A percentile compares a stretch with the other conserved stretches of the same genome.
These are phyloP conservation scores for Harringtonia lauricola DNA, from an alignment of 2,329 filamentous ascomycete genomes.

Conservation along the genomic window DNA sequence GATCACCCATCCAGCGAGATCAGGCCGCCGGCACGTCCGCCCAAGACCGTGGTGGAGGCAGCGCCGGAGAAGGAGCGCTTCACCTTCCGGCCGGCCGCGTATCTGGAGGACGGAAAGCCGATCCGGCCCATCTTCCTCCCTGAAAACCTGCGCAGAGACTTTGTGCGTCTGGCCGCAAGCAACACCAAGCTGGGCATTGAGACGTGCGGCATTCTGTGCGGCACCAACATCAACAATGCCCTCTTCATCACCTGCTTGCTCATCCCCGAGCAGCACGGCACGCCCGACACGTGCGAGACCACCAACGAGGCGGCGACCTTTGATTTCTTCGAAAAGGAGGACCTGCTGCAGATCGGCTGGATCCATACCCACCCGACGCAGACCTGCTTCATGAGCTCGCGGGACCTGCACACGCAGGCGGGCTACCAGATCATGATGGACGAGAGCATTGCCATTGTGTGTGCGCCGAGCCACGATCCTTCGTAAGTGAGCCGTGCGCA, in stretches of 20 bases:
- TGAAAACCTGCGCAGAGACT: constrained; percentile 57
- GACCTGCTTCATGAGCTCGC: constrained; percentile 93
- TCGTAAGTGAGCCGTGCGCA: constrained; percentile 52
- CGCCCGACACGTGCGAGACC: constrained; percentile 89
- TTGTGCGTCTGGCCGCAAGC: constrained; percentile 59
- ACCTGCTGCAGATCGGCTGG: constrained; percentile 84
- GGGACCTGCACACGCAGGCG: constrained; percentile 86
- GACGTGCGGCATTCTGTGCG: constrained; percentile 90
- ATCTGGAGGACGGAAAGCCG: constrained; percentile 79
- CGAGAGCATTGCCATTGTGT: constrained; percentile 94
- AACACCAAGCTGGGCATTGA: constrained; percentile 81
- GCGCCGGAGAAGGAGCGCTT: constrained; percentile 40
- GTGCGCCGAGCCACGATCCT: constrained; percentile 69
- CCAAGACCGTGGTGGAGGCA: not conserved
- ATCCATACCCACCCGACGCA: constrained; percentile 97
- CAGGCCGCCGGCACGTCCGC: constrained; percentile 17
- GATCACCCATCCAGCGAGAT: not conserved
- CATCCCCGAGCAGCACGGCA: constrained; percentile 83
- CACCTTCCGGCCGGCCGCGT: constrained; percentile 75
- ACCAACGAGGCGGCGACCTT: constrained; percentile 77
- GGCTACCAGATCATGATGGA: constrained; percentile 95
- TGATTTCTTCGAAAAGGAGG: constrained; percentile 77
- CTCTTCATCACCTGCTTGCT: constrained; percentile 82
- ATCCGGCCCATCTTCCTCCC: constrained; percentile 85
- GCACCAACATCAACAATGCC: constrained; percentile 83